A percentile compares a stretch with the other conserved stretches of the same genome.
phyloP scores from a whole-genome alignment of 108 stramenopile species.

The Schizochytrium sp. region DNA sequence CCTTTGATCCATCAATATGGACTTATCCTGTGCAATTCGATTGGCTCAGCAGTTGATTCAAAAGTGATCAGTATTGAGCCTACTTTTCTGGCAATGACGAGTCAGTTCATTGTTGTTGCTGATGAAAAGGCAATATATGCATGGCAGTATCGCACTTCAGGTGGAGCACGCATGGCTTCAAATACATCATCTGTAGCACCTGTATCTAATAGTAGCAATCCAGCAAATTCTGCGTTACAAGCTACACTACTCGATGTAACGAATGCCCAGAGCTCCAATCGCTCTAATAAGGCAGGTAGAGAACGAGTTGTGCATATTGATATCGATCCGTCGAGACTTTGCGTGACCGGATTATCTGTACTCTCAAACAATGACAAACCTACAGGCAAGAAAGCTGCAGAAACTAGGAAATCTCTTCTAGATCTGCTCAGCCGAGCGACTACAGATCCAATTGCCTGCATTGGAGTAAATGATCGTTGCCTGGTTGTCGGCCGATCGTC shows the following conservation, averaged over 20 bases:
- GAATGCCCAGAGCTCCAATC: not conserved
- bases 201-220: not conserved
- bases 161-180: not conserved
- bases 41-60: conserved; percentile 71
- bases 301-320: conserved; percentile 74
- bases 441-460: conserved; percentile 68
- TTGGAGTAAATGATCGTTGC: conserved; percentile 65
- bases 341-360: not conserved
- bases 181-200: not conserved
- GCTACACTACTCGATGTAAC: conserved; percentile 46
- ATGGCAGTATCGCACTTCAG: conserved; percentile 74
- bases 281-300: conserved; percentile 62
- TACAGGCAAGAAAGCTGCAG: conserved; percentile 9
- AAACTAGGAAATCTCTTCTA: not conserved
- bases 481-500: conserved; percentile 72
- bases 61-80: conserved; percentile 62
- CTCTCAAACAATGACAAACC: not conserved
- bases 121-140: conserved; percentile 69
- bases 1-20: conserved; percentile 53
- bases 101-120: conserved; percentile 70
- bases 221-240: not conserved
- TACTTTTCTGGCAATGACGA: conserved; percentile 67
- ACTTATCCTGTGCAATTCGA: conserved; percentile 65
- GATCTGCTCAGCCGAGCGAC: conserved; percentile 37
- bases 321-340: not conserved